These are phyloP conservation scores for Aspergillus piperis DNA, from an alignment of 2,329 filamentous ascomycete genomes.

Conservation along the genomic window DNA sequence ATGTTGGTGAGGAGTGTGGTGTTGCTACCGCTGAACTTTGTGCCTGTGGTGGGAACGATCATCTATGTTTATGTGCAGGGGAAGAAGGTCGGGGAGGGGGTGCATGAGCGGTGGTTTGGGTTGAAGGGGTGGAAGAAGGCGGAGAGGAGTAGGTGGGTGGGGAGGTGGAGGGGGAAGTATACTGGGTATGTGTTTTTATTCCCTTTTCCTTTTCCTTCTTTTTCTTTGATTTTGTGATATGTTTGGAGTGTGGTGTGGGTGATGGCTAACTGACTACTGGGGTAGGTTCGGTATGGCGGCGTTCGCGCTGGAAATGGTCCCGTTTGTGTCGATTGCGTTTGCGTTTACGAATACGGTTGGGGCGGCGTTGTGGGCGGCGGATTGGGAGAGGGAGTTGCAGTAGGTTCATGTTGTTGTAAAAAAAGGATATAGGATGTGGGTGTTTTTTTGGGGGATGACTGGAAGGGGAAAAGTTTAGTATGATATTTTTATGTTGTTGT, in stretches of 20 bases:
- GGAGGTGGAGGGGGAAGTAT: constrained; percentile 72
- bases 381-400: constrained; percentile 63
- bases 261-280: neutral
- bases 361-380: constrained; percentile 90
- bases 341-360: constrained; percentile 90
- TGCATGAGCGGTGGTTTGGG: constrained; percentile 76
- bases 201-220: neutral
- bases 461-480: no score
- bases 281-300: constrained; percentile 68
- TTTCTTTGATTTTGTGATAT: neutral
- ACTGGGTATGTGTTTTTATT: constrained; percentile 67
- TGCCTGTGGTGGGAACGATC: constrained; percentile 81
- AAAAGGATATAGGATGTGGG: no score
- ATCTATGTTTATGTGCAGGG: constrained; percentile 79
- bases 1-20: constrained; percentile 76
- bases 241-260: no score
- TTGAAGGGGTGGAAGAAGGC: constrained; percentile 76
- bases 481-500: no score
- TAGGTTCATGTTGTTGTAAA: neutral
- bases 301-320: constrained; percentile 80
- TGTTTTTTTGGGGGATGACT: no score
- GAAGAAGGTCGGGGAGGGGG: constrained; percentile 55
- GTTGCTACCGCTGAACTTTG: constrained; percentile 89
- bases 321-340: constrained; percentile 79
- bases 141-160: constrained; percentile 68